phyloP scores from a whole-genome alignment of 2,329 filamentous ascomycete genomes.

The Trichoderma oligosporum region DNA sequence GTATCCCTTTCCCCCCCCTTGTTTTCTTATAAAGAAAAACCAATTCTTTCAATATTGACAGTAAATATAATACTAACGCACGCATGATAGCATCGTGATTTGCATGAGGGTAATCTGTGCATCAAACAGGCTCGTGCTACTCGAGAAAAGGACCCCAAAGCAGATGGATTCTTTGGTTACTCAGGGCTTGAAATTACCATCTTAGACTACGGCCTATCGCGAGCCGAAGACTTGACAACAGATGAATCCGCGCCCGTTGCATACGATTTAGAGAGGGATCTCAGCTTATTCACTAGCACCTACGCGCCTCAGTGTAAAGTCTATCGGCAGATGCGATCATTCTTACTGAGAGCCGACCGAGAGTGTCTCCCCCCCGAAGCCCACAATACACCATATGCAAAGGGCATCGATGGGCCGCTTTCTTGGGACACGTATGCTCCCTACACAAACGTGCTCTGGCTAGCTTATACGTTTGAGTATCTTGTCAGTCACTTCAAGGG shows the following conservation, averaged over 20 bases:
- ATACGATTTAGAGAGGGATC: conserved; percentile 58
- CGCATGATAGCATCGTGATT: conserved; percentile 53
- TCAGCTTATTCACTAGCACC: conserved; percentile 57
- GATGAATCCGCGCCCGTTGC: conserved; percentile 43
- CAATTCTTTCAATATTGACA: background rate
- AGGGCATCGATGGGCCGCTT: conserved; percentile 45
- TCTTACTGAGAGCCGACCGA: conserved; percentile 50
- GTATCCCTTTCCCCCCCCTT: conserved; percentile 31
- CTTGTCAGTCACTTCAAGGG: conserved; percentile 47
- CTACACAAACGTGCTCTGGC: conserved; percentile 64
- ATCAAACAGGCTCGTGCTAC: conserved; percentile 44
- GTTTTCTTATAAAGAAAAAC: no score
- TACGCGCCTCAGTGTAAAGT: conserved; percentile 58
- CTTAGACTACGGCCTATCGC: conserved; percentile 62
- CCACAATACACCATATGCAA: conserved; percentile 46
- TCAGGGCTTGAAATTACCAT: conserved; percentile 62
- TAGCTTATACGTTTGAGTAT: conserved; percentile 59
- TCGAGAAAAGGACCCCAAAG: conserved; percentile 30
- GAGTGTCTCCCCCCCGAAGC: conserved; percentile 45
- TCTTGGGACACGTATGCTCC: conserved; percentile 54
- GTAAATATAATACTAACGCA: conserved; percentile 18
- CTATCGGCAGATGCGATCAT: conserved; percentile 61
- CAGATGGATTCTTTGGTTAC: conserved; percentile 48
- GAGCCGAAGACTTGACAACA: conserved; percentile 45
- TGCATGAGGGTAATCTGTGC: conserved; percentile 64